These are phyloP conservation scores for Salix brachista DNA, from an alignment of 345 rosid genomes.

Conservation along the genomic window DNA sequence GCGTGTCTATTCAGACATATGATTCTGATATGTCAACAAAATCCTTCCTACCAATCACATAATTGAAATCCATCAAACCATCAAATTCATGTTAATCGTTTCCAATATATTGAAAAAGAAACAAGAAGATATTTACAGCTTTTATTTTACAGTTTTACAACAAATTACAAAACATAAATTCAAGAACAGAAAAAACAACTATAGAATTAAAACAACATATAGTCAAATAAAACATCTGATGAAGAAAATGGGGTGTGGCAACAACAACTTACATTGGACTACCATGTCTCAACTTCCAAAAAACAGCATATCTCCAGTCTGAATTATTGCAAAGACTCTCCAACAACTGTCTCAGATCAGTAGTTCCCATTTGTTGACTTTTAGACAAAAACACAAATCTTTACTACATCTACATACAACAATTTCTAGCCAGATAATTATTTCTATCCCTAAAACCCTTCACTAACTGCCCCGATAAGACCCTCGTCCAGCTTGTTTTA, in stretches of 20 bases:
- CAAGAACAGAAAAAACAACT: not conserved
- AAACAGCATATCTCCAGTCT: conserved; percentile 53
- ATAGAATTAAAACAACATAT: not conserved
- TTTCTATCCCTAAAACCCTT: conserved; percentile 3
- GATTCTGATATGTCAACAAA: not conserved
- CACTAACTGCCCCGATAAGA: conserved; percentile 57
- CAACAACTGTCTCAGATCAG: conserved; percentile 46
- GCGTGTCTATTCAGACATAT: not conserved
- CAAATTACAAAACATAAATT: too few species aligned
- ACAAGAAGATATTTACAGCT: too few species aligned
- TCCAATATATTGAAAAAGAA: too few species aligned
- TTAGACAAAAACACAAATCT: conserved; percentile 7
- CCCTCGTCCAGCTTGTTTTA: conserved; percentile 58
- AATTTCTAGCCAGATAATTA: conserved; percentile 3
- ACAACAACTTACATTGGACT: conserved; percentile 43
- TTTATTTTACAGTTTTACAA: too few species aligned
- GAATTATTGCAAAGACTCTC: conserved; percentile 40
- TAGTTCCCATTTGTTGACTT: conserved; percentile 41
- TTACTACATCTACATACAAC: conserved; percentile 19
- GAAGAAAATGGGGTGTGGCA: not conserved
- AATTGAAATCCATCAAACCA: not conserved
- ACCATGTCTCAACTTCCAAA: conserved; percentile 51
- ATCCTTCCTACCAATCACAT: not conserved
- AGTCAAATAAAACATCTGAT: not conserved
- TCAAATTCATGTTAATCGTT: not conserved